Base-by-base conservation (phyloP, 164 flowering plant species). In the Vitis rupestris region DNA sequence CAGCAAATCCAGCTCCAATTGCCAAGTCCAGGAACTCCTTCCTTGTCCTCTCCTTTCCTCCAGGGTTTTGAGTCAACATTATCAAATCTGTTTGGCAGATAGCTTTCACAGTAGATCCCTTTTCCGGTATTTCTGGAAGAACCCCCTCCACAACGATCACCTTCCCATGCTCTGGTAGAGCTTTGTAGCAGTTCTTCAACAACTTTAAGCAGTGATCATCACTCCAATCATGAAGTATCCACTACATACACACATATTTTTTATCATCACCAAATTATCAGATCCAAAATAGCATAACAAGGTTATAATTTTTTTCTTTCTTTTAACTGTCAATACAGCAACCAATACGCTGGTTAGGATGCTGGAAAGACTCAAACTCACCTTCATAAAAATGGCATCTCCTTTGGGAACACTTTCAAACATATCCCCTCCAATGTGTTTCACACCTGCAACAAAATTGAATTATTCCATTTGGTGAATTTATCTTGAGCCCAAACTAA, bases 1-100 rank as follows among this genome's bases (percentile, higher is more conserved):
- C 69, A 0, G 9, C 10, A 52, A 84, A 84, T 10, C 87, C 84
- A n/a, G 81, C 69, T 59, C 29, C 63, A 1, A 5, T 68, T 1
- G 85, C 85, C 71, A 84, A 72, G 9, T 52, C 71, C 59, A 30
- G 27, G 37, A 61, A 62, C 30, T 69, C 51, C 27, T 69, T 16
- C 13, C 47, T 8, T 0, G 72, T 69, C 66, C 66, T 69, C 72
- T 69, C 72, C 50, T 62, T 69, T 27, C 60, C 72, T 51, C 56
- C 61, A 7, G 61, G 61, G 37, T 30, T 60, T 51, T 27, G 13
- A 17, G 17, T n/a, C 7, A 55, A 19, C 67, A 70, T 63, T 17
- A 6, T 2, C 8, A 16, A 15, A 15, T 70, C 73, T 10, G 19
- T 9, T 7, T 30, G 12, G 8, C 15, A 7, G 11, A 27, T 13